phyloP scores from a whole-genome alignment of 139 green algal species.

The Mychonastes homosphaera region DNA sequence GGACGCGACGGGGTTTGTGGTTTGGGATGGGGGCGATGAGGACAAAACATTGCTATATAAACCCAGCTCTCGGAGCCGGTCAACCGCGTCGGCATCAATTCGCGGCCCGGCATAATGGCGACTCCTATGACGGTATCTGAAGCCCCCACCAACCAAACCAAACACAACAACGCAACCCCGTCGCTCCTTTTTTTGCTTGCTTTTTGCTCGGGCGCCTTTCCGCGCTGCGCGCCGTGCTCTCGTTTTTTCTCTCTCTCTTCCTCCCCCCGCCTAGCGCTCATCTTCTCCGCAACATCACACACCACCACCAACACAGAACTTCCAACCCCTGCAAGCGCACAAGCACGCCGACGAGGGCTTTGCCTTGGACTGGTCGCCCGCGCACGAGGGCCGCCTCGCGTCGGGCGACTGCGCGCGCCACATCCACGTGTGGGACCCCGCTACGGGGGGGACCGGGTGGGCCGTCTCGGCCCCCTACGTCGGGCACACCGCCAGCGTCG shows the following conservation, averaged over 20 bases:
- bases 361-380: slow-evolving; percentile 73
- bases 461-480: slow-evolving; percentile 37
- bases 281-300: neutral
- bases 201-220: neutral
- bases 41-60: too few relatives aligned
- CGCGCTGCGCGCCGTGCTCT: neutral
- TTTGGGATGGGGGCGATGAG: neutral
- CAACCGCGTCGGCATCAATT: too few relatives aligned
- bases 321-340: slow-evolving; percentile 41
- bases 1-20: too few relatives aligned
- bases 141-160: too few relatives aligned
- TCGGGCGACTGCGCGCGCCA: slow-evolving; percentile 52
- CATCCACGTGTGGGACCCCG: slow-evolving; percentile 84
- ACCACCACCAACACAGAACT: slow-evolving; percentile 10
- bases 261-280: neutral
- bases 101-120: too few relatives aligned
- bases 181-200: neutral
- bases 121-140: slow-evolving; percentile 12
- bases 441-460: slow-evolving; percentile 32
- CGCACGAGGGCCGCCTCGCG: slow-evolving; percentile 58
- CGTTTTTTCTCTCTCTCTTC: neutral
- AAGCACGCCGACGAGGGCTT: slow-evolving; percentile 74
- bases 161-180: too few relatives aligned
- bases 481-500: slow-evolving; percentile 55
- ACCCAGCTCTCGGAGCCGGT: too few relatives aligned